Conservation (phyloP, 2,329 filamentous ascomycete genomes). For the Aureobasidium sp. region DNA sequence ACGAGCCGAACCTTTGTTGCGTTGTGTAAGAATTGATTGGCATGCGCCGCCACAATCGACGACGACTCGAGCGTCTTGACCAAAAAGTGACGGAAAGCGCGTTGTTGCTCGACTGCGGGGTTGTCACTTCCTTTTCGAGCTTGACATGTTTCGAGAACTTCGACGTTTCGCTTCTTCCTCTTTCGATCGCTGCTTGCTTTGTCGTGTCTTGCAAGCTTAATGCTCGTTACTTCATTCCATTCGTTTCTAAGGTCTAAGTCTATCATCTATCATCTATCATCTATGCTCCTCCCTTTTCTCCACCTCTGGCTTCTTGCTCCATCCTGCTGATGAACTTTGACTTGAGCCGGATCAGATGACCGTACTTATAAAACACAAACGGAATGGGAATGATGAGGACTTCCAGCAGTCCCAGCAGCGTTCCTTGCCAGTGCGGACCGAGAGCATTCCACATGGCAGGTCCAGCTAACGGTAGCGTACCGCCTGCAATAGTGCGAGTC, state of each 20-base stretch:
- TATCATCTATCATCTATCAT: not conserved
- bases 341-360: slow-evolving; percentile 26
- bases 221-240: not conserved
- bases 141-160: not conserved
- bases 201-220: not conserved
- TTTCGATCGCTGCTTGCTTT: not conserved
- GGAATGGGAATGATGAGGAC: slow-evolving; percentile 33
- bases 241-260: not conserved
- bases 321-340: slow-evolving; percentile 18
- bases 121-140: not conserved
- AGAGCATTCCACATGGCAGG: slow-evolving; percentile 35
- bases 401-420: slow-evolving; percentile 28
- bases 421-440: slow-evolving; percentile 29
- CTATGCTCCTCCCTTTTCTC: slow-evolving; percentile 7
- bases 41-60: not conserved
- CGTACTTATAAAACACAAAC: slow-evolving; percentile 39
- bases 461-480: slow-evolving; percentile 33
- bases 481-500: slow-evolving; percentile 34
- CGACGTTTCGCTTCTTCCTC: not conserved
- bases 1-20: not conserved
- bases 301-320: not conserved
- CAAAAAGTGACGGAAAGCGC: slow-evolving; percentile 1
- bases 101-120: not conserved
- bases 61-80: not conserved
- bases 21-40: not conserved